Conservation (phyloP, 2,329 filamentous ascomycete genomes). For the Neonectria hederae region DNA sequence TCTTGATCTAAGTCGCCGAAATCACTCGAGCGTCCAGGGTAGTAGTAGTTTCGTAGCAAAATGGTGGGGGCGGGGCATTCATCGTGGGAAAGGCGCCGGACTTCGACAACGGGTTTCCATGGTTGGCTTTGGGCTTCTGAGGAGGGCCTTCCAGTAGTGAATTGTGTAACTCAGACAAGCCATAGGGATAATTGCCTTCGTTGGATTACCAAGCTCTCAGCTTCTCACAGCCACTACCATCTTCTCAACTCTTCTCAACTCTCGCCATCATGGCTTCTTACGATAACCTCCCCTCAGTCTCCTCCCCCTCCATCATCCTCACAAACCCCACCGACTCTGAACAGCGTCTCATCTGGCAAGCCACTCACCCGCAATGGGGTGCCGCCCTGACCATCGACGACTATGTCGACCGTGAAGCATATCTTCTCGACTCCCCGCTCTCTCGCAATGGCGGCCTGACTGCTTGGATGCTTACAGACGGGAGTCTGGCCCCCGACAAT, state of each 20-base stretch:
- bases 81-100: slow-evolving; percentile 1
- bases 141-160: not conserved
- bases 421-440: slow-evolving; percentile 66
- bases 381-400: slow-evolving; percentile 61
- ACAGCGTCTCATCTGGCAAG: slow-evolving; percentile 61
- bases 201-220: not conserved
- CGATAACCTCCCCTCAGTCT: slow-evolving; percentile 33
- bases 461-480: slow-evolving; percentile 71
- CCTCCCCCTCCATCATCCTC: slow-evolving; percentile 51
- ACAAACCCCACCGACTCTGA: slow-evolving; percentile 66
- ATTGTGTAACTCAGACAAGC: not conserved
- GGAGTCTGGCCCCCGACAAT: slow-evolving; percentile 46
- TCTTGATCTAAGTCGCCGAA: not conserved
- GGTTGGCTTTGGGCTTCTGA: slow-evolving; percentile 6
- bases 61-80: slow-evolving; percentile 17
- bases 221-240: not conserved
- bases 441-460: slow-evolving; percentile 67
- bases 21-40: not conserved
- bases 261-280: slow-evolving; percentile 31
- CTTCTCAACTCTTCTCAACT: too few relatives aligned
- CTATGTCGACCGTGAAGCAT: slow-evolving; percentile 69
- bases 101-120: not conserved
- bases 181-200: slow-evolving; percentile 14
- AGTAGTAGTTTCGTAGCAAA: not conserved
- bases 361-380: slow-evolving; percentile 68